A percentile compares a stretch with the other conserved stretches of the same genome.
Evolutionary conservation across 257 asterid genomes (phyloP).

Genomic region (Echium plantagineum): DNA sequence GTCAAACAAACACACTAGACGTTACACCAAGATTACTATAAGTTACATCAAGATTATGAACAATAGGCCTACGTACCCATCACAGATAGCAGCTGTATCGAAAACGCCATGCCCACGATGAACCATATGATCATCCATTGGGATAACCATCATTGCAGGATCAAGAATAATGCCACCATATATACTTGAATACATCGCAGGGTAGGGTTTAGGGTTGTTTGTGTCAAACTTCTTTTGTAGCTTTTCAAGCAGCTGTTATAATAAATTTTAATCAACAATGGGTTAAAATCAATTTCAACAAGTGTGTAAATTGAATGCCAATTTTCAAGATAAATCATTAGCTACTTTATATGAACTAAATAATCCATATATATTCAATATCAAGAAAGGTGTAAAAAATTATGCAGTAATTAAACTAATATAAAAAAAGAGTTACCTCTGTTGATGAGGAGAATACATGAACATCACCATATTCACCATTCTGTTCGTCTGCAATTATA

Average conservation of each 20-base stretch:
- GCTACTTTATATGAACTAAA: not conserved
- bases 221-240: slow-evolving; percentile 36
- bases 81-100: not conserved
- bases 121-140: slow-evolving; percentile 10
- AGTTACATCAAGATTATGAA: too few species aligned
- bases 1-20: too few species aligned
- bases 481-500: slow-evolving; percentile 22
- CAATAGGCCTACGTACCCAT: slow-evolving; percentile 7
- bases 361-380: not conserved
- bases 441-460: slow-evolving; percentile 57
- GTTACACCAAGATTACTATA: too few species aligned
- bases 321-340: too few species aligned
- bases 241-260: slow-evolving; percentile 30
- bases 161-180: slow-evolving; percentile 10
- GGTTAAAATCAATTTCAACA: not conserved
- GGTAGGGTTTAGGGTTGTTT: slow-evolving; percentile 40
- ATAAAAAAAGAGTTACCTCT: slow-evolving; percentile 32
- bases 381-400: too few species aligned
- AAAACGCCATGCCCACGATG: slow-evolving; percentile 8
- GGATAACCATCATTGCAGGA: slow-evolving; percentile 10
- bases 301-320: too few species aligned
- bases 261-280: not conserved
- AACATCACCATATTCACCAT: slow-evolving; percentile 38
- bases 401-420: too few species aligned
- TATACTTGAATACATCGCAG: slow-evolving; percentile 59